Evolutionary conservation across 2,329 filamentous ascomycete genomes (phyloP).

Genomic region (Aspergillus sp.): DNA sequence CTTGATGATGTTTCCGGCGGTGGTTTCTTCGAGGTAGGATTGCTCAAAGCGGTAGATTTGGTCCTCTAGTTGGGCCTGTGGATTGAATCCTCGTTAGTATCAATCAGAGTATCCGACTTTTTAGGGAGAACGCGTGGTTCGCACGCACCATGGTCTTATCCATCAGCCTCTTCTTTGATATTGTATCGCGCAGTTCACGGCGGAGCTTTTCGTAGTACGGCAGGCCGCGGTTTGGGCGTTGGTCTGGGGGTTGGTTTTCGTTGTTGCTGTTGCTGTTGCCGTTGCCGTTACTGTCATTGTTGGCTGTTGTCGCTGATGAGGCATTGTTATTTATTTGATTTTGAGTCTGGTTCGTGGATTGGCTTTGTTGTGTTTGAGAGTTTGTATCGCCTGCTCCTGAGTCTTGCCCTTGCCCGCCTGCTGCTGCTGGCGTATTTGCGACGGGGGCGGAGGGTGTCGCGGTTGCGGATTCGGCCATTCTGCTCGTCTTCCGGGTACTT

Average conservation of each 20-base stretch:
- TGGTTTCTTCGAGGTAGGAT: constrained; percentile 86
- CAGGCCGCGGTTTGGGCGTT: constrained; percentile 42
- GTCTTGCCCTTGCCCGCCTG: neutral
- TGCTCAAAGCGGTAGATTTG: constrained; percentile 80
- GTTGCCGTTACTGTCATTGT: constrained; percentile 18
- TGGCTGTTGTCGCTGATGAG: neutral
- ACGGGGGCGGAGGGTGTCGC: constrained; percentile 14
- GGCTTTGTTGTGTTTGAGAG: neutral
- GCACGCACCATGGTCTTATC: constrained; percentile 58
- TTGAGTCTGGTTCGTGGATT: neutral
- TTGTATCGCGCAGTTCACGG: constrained; percentile 64
- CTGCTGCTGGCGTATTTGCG: constrained; percentile 4
- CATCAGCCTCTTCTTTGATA: constrained; percentile 64
- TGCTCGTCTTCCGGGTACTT: neutral
- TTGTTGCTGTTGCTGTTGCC: constrained; percentile 13
- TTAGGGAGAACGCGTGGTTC: too few species aligned
- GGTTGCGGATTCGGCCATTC: constrained; percentile 45
- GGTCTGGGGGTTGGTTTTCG: constrained; percentile 23
- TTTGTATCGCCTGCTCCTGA: neutral
- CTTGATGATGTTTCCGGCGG: constrained; percentile 88
- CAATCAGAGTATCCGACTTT: too few species aligned
- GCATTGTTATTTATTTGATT: neutral
- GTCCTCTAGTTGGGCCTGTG: constrained; percentile 67
- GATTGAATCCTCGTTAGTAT: too few species aligned
- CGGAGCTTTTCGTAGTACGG: constrained; percentile 74